Evolutionary conservation across 306 rosid genomes (phyloP).

Genomic region (Dryas octopetala): DNA sequence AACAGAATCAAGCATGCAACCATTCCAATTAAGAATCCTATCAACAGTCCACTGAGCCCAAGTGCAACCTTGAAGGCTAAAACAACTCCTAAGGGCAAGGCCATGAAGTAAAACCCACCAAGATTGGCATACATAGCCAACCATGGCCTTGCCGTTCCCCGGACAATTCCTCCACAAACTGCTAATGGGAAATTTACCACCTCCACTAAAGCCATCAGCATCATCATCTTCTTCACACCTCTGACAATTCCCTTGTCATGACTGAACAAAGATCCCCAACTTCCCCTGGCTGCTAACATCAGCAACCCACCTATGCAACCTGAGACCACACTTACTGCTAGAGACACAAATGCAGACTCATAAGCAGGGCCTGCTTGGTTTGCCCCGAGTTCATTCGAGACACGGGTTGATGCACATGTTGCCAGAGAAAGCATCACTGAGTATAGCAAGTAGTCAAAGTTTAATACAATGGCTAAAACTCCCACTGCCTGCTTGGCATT

Average conservation of each 20-base stretch:
- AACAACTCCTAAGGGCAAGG: conserved; percentile 64
- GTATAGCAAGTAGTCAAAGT: conserved; percentile 71
- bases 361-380: conserved; percentile 47
- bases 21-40: conserved; percentile 60
- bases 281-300: conserved; percentile 73
- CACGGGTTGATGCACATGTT: conserved; percentile 64
- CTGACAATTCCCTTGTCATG: conserved; percentile 46
- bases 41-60: conserved; percentile 63
- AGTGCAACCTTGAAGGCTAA: conserved; percentile 64
- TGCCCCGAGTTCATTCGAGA: conserved; percentile 74
- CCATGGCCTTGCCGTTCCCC: conserved; percentile 82
- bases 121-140: conserved; percentile 69
- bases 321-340: conserved; percentile 31
- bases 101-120: conserved; percentile 75
- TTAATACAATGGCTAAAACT: conserved; percentile 56
- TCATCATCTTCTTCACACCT: conserved; percentile 74
- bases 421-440: conserved; percentile 69
- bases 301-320: conserved; percentile 59
- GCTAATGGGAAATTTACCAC: conserved; percentile 73
- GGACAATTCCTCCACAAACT: conserved; percentile 76
- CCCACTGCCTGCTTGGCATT: conserved; percentile 63
- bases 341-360: conserved; percentile 53
- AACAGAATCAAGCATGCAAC: conserved; percentile 44
- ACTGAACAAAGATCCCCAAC: conserved; percentile 74
- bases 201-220: conserved; percentile 72